Evolutionary conservation across 176 grass and related monocot species (phyloP).

Genomic region (Coix lacrymajobi): DNA sequence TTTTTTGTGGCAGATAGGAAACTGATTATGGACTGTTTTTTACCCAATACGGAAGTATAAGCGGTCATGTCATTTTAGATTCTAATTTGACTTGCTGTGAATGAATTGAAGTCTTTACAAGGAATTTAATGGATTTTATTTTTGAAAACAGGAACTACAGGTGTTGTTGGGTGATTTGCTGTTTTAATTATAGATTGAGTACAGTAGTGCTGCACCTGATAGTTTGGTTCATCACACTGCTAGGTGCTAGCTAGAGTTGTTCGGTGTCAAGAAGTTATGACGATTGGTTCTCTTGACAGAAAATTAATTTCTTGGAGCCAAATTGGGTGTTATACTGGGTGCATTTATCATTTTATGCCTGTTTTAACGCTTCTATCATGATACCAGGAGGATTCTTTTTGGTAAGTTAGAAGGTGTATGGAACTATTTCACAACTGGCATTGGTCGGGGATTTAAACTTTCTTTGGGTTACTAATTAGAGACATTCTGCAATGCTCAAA

Average conservation of each 20-base stretch:
- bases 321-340: neutral
- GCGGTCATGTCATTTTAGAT: neutral
- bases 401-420: neutral
- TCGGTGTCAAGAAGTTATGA: neutral
- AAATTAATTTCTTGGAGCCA: neutral
- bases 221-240: neutral
- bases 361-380: neutral
- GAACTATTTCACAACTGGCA: neutral
- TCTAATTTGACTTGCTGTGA: neutral
- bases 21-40: too few species aligned
- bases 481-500: neutral
- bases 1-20: too few species aligned
- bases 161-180: neutral
- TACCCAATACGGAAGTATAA: too few species aligned
- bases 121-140: neutral
- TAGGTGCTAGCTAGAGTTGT: neutral
- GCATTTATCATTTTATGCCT: neutral
- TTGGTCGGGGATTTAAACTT: neutral
- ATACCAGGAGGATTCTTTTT: neutral
- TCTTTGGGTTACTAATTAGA: constrained; percentile 4
- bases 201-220: neutral
- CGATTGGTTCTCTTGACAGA: neutral
- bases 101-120: neutral
- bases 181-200: neutral
- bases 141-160: neutral